These are phyloP conservation scores for Neltuma alba DNA, from an alignment of 306 rosid genomes.

Conservation along the genomic window DNA sequence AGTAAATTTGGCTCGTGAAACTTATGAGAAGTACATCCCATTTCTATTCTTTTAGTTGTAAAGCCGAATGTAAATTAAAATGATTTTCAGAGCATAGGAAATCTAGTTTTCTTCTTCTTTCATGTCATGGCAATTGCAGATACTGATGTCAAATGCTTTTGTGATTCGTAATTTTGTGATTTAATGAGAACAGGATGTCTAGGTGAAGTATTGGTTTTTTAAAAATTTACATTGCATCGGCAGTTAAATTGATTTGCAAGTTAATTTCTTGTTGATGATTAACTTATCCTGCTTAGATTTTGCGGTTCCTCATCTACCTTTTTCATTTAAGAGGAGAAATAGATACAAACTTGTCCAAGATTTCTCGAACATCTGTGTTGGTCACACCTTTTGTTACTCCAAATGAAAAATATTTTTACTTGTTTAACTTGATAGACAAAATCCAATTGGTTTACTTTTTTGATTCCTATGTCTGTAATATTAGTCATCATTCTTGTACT, in stretches of 20 bases:
- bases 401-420: conserved; percentile 12
- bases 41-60: conserved; percentile 29
- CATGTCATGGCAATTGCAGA: conserved; percentile 17
- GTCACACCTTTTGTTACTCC: conserved; percentile 11
- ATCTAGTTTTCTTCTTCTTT: neutral
- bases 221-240: conserved; percentile 6
- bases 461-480: conserved; percentile 14
- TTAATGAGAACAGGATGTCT: conserved; percentile 17
- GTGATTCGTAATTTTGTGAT: conserved; percentile 18
- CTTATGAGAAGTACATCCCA: conserved; percentile 71
- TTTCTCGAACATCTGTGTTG: conserved; percentile 26
- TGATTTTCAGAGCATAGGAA: conserved; percentile 9
- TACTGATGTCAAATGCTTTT: conserved; percentile 21
- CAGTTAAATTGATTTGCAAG: conserved; percentile 6
- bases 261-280: conserved; percentile 9
- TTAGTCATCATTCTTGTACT: conserved; percentile 20
- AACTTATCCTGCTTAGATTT: neutral
- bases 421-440: conserved; percentile 17
- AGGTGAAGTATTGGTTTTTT: neutral
- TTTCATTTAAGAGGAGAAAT: neutral
- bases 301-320: neutral
- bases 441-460: conserved; percentile 8
- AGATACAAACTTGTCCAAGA: conserved; percentile 17
- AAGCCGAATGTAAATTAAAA: conserved; percentile 18
- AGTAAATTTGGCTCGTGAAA: conserved; percentile 70